Conservation (phyloP, 1,139 yeast species). For the Zygosaccharomyces pseudobailii region DNA sequence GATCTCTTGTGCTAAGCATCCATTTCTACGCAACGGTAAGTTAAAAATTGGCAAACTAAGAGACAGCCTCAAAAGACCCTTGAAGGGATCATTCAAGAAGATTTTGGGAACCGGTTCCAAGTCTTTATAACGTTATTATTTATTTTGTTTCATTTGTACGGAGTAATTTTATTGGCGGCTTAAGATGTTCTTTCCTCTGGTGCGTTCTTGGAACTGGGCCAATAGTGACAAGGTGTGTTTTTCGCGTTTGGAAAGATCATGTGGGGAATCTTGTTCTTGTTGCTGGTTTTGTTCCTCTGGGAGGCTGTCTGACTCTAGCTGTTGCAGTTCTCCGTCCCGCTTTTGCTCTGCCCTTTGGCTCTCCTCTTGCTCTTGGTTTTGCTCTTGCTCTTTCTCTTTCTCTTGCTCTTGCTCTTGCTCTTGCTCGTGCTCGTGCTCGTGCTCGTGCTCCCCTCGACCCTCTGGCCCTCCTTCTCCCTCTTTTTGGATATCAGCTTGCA, state of each 20-base stretch:
- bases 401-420: neutral
- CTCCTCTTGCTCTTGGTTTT: neutral
- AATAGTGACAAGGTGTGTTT: constrained; percentile 23
- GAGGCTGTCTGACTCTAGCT: too few relatives aligned
- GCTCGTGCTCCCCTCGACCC: neutral
- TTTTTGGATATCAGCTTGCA: constrained; percentile 9
- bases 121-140: neutral
- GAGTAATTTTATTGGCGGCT: constrained; percentile 4
- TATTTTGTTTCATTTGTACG: neutral
- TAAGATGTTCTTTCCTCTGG: constrained; percentile 11
- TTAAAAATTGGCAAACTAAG: neutral
- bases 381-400: neutral
- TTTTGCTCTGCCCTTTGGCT: neutral
- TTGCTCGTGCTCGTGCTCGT: too few relatives aligned
- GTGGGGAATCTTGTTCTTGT: neutral
- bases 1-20: constrained; percentile 23
- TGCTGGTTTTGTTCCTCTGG: neutral
- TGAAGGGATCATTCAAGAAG: neutral
- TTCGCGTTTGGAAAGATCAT: constrained; percentile 18
- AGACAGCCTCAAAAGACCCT: neutral
- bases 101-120: neutral
- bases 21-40: neutral
- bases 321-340: neutral
- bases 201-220: constrained; percentile 19
- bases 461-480: constrained; percentile 2